Conservation (phyloP, 768 basidiomycete genomes). For the Kwoniella sp. region DNA sequence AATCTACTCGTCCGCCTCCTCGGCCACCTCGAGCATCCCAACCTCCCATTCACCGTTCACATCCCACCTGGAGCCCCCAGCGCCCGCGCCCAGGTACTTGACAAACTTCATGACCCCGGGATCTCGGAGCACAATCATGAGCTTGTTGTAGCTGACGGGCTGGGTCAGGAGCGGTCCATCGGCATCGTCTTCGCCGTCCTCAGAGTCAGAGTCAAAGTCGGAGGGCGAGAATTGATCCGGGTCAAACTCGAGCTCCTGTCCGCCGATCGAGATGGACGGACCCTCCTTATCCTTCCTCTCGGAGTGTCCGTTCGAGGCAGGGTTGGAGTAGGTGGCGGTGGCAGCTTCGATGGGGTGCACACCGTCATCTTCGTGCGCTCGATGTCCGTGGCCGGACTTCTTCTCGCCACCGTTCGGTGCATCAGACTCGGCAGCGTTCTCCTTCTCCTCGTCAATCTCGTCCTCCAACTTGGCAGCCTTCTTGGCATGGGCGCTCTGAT, state of each 20-base stretch:
- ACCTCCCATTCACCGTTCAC: conserved; percentile 88
- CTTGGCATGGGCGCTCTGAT: conserved; percentile 62
- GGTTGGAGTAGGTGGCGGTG: background rate
- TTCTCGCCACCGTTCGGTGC: conserved; percentile 1
- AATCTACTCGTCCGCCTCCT: conserved; percentile 52
- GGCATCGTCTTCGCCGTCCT: conserved; percentile 53
- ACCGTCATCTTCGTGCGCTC: background rate
- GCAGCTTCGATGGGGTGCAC: conserved; percentile 7
- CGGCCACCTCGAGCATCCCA: conserved; percentile 67
- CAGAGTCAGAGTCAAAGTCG: conserved; percentile 48
- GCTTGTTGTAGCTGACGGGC: conserved; percentile 81
- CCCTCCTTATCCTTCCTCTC: conserved; percentile 12
- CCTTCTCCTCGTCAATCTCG: conserved; percentile 30
- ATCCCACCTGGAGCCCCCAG: conserved; percentile 89
- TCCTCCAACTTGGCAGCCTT: conserved; percentile 29
- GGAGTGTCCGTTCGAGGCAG: background rate
- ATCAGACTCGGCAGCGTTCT: conserved; percentile 2
- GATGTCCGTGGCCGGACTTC: background rate
- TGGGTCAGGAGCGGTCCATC: conserved; percentile 77
- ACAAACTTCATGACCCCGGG: conserved; percentile 91
- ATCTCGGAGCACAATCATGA: conserved; percentile 84
- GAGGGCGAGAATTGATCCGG: conserved; percentile 47
- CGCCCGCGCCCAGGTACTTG: conserved; percentile 87
- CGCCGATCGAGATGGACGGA: conserved; percentile 38
- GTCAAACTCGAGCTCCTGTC: conserved; percentile 48